Percentiles rank a stretch among this genome's conserved stretches.
These are phyloP conservation scores for Henckelia pumila DNA, from an alignment of 257 asterid genomes.

Conservation along the genomic window DNA sequence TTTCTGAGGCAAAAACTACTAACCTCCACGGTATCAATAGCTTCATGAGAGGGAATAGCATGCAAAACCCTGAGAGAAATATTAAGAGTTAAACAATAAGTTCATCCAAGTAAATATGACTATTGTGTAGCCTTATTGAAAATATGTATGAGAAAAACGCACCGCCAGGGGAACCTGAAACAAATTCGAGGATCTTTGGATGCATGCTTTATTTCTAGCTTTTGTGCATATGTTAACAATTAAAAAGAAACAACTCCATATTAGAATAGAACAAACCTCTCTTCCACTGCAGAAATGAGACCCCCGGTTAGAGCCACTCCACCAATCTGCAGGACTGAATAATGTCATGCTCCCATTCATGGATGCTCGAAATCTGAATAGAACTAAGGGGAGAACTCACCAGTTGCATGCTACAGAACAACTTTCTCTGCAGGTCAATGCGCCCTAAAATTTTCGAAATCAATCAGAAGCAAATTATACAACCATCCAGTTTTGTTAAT, in stretches of 20 bases:
- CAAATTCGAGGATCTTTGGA: slow-evolving; percentile 12
- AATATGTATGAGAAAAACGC: slow-evolving; percentile 10
- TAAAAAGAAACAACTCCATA: slow-evolving; percentile 11
- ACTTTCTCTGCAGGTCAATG: slow-evolving; percentile 86
- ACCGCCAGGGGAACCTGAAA: slow-evolving; percentile 12
- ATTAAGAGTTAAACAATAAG: slow-evolving; percentile 9
- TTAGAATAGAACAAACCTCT: slow-evolving; percentile 56
- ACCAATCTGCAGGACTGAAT: slow-evolving; percentile 61
- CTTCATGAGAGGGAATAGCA: slow-evolving; percentile 92
- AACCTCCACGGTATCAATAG: slow-evolving; percentile 98
- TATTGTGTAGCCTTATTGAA: neutral
- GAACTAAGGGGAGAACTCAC: slow-evolving; percentile 40
- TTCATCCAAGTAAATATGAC: slow-evolving; percentile 18
- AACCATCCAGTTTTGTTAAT: slow-evolving; percentile 1
- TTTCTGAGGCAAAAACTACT: slow-evolving; percentile 20
- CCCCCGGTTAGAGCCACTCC: slow-evolving; percentile 85
- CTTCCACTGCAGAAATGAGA: slow-evolving; percentile 90
- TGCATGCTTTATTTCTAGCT: slow-evolving; percentile 2
- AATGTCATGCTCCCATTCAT: slow-evolving; percentile 21
- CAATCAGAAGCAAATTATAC: slow-evolving; percentile 24
- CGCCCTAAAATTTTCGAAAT: slow-evolving; percentile 54
- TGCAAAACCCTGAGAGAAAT: slow-evolving; percentile 72
- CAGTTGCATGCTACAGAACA: slow-evolving; percentile 98
- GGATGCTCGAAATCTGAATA: slow-evolving; percentile 11
- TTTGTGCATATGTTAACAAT: slow-evolving; percentile 6